phyloP scores from a whole-genome alignment of 1,284 basidiomycete genomes.

The Termitomyces sp. region DNA sequence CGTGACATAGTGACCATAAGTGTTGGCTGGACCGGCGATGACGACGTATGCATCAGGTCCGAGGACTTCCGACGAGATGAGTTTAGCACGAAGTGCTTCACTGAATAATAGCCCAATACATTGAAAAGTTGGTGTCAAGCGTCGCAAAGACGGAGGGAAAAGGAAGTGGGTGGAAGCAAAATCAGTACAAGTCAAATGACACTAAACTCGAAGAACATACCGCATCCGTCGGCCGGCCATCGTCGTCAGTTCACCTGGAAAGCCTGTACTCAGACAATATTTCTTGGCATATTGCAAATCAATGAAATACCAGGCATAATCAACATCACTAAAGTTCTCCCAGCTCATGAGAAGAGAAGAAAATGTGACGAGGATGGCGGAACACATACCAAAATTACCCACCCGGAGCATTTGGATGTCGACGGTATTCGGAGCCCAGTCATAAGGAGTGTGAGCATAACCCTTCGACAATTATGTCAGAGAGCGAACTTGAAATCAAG shows the following conservation, averaged over 20 bases:
- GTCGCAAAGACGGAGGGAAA: neutral
- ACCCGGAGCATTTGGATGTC: conserved; percentile 76
- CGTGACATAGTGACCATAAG: conserved; percentile 72
- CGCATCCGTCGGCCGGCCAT: conserved; percentile 55
- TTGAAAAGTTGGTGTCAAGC: neutral
- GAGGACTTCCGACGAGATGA: conserved; percentile 60
- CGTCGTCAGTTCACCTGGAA: conserved; percentile 42
- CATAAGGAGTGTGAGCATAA: conserved; percentile 62
- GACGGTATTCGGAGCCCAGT: conserved; percentile 73
- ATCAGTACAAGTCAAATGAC: neutral
- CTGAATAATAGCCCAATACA: conserved; percentile 16
- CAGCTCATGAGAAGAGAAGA: neutral
- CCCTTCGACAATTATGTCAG: conserved; percentile 35
- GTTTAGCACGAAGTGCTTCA: conserved; percentile 49
- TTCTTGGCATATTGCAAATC: conserved; percentile 17
- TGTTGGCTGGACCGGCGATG: conserved; percentile 74
- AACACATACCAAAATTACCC: conserved; percentile 57
- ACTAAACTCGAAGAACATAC: conserved; percentile 27
- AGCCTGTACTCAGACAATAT: neutral
- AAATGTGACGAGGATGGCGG: neutral
- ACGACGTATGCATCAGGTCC: conserved; percentile 68
- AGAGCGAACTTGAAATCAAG: conserved; percentile 7
- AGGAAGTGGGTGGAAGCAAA: conserved; percentile 12
- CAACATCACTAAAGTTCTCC: conserved; percentile 49
- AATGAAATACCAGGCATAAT: conserved; percentile 62